Conservation (phyloP, 1,284 basidiomycete species). For the Irpex lacteus region DNA sequence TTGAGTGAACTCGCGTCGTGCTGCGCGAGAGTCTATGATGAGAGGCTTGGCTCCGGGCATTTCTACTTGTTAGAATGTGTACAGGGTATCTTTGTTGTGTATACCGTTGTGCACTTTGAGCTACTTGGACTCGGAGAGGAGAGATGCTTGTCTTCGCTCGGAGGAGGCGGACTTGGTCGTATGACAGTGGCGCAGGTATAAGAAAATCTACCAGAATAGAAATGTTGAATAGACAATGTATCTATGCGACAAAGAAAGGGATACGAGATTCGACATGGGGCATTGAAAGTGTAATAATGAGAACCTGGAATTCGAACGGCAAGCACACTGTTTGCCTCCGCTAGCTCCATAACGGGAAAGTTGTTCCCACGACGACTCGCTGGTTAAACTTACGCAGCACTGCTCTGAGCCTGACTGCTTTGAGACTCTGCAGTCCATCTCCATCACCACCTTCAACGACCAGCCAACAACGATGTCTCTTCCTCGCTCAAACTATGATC, state of each 20-base stretch:
- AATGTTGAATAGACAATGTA: too few species aligned
- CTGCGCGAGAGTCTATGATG: not conserved
- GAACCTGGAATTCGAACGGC: not conserved
- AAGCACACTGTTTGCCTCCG: not conserved
- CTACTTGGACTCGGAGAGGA: not conserved
- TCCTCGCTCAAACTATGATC: slow-evolving; percentile 81
- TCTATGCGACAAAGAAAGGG: too few species aligned
- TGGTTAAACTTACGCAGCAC: not conserved
- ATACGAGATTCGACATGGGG: too few species aligned
- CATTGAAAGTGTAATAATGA: too few species aligned
- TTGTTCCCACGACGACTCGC: not conserved
- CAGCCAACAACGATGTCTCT: slow-evolving; percentile 48
- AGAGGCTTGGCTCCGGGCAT: not conserved
- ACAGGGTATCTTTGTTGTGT: not conserved
- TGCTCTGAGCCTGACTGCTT: not conserved
- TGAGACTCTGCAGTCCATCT: not conserved
- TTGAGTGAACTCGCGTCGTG: not conserved
- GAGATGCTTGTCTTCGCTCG: not conserved
- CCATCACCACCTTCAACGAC: not conserved
- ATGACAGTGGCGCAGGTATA: too few species aligned
- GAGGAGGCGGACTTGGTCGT: not conserved
- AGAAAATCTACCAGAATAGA: too few species aligned
- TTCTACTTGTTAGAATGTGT: not conserved
- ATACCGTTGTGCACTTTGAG: not conserved
- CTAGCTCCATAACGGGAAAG: not conserved